These are phyloP conservation scores for Yarrowia sp. DNA, from an alignment of 805 yeast genomes.

Conservation along the genomic window DNA sequence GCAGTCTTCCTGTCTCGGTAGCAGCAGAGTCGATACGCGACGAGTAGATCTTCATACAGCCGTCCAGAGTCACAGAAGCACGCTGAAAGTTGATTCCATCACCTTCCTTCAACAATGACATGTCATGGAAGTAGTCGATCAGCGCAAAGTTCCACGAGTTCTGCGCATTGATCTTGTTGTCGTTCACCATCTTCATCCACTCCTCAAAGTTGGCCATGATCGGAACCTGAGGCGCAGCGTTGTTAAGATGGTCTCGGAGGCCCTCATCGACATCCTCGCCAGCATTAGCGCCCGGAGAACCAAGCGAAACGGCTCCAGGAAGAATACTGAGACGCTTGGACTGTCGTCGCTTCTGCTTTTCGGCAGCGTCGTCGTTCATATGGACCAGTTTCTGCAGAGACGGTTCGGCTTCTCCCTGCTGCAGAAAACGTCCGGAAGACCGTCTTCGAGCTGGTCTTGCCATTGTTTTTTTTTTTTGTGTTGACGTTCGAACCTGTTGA, in stretches of 20 bases:
- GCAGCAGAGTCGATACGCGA: slow-evolving; percentile 91
- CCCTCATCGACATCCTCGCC: slow-evolving; percentile 7
- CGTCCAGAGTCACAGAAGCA: slow-evolving; percentile 89
- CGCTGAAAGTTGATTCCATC: slow-evolving; percentile 82
- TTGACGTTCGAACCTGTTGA: too few species aligned
- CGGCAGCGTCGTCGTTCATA: slow-evolving; percentile 35
- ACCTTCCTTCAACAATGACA: slow-evolving; percentile 69
- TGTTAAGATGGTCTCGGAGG: background rate
- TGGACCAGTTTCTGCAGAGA: slow-evolving; percentile 28
- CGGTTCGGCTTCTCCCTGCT: background rate
- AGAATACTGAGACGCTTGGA: slow-evolving; percentile 22
- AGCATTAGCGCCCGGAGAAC: background rate
- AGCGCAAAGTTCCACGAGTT: slow-evolving; percentile 90
- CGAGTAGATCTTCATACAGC: slow-evolving; percentile 89
- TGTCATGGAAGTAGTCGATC: slow-evolving; percentile 87
- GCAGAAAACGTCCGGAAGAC: slow-evolving; percentile 21
- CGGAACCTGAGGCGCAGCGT: slow-evolving; percentile 28
- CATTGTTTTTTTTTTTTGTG: too few species aligned
- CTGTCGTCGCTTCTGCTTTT: slow-evolving; percentile 32
- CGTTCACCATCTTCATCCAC: slow-evolving; percentile 82
- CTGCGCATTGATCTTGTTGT: slow-evolving; percentile 75
- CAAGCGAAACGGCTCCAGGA: background rate
- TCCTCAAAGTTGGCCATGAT: slow-evolving; percentile 55
- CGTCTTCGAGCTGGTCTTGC: slow-evolving; percentile 14
- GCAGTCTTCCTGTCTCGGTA: slow-evolving; percentile 78